A percentile compares a stretch with the other conserved stretches of the same genome.
Evolutionary conservation across 768 basidiomycete species (phyloP).

Genomic region (Boletus sp.): DNA sequence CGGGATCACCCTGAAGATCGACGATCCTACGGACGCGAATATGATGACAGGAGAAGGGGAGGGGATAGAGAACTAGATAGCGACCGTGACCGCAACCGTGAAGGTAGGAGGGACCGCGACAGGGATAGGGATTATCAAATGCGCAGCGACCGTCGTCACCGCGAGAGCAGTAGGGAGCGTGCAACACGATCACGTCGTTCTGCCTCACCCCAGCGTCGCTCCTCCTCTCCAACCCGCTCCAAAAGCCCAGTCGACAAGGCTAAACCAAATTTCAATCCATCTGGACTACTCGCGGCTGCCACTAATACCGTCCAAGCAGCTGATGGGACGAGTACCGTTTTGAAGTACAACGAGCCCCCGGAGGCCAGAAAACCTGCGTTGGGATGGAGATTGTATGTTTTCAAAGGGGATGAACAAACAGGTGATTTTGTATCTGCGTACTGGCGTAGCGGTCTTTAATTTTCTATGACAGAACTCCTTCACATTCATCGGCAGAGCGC

Average conservation of each 20-base stretch:
- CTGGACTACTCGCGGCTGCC: constrained; percentile 91
- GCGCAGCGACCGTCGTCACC: constrained; percentile 25
- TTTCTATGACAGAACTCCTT: constrained; percentile 60
- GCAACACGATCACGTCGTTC: constrained; percentile 47
- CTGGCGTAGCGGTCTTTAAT: not conserved
- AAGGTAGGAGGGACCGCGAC: constrained; percentile 17
- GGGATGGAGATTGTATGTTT: constrained; percentile 95
- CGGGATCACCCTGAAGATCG: constrained; percentile 16
- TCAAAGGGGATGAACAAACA: constrained; percentile 90
- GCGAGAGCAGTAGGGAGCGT: constrained; percentile 30
- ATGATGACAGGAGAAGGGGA: constrained; percentile 18
- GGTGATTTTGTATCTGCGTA: constrained; percentile 51
- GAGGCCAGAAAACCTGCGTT: constrained; percentile 90
- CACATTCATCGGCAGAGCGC: constrained; percentile 94
- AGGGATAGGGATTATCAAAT: constrained; percentile 41
- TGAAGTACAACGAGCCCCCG: constrained; percentile 98
- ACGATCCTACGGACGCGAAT: constrained; percentile 18
- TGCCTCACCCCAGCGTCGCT: constrained; percentile 46
- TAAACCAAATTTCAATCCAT: constrained; percentile 87
- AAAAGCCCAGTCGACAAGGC: constrained; percentile 51
- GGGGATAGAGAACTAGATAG: constrained; percentile 9
- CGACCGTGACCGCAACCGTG: constrained; percentile 12
- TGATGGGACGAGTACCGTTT: constrained; percentile 75
- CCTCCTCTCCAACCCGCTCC: constrained; percentile 43
- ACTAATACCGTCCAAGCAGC: constrained; percentile 83